A percentile compares a stretch with the other conserved stretches of the same genome.
Conservation (phyloP, 108 stramenopile genomes). For the Pseudonitzschia multistriata region DNA sequence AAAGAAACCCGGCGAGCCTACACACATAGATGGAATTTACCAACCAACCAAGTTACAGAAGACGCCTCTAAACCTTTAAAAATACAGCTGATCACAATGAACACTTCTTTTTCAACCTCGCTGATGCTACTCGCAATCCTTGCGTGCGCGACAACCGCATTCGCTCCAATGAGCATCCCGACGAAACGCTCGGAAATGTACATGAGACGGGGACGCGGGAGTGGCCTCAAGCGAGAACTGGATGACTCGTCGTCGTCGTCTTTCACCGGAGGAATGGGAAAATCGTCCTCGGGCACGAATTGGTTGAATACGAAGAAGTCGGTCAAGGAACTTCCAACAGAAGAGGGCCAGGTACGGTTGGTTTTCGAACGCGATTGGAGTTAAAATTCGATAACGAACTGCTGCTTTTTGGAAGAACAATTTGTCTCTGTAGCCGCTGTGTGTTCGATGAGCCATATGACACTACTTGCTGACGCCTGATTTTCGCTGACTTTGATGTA, state of each 20-base stretch:
- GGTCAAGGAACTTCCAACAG: constrained; percentile 50
- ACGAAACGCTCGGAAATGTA: neutral
- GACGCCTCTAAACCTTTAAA: no score
- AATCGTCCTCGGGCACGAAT: neutral
- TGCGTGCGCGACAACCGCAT: constrained; percentile 4
- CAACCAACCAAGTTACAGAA: no score
- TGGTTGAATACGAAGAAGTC: constrained; percentile 30
- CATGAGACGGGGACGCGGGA: constrained; percentile 23
- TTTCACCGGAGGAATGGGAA: neutral
- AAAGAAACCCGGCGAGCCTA: no score
- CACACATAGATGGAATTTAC: no score
- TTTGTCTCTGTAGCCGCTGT: no score
- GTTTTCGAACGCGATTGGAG: no score
- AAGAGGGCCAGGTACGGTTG: constrained; percentile 54
- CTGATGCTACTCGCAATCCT: neutral
- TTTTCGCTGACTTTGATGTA: no score
- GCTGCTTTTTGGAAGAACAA: no score
- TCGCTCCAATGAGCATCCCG: constrained; percentile 3
- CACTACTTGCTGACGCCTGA: no score
- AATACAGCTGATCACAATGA: no score
- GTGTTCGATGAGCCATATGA: no score
- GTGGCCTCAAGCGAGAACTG: constrained; percentile 30
- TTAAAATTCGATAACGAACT: no score
- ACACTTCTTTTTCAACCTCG: neutral
- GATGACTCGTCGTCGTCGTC: constrained; percentile 7